A percentile compares a stretch with the other conserved stretches of the same genome.
Conservation (phyloP, 176 grass and related monocot genomes). For the Carex cristatella region DNA sequence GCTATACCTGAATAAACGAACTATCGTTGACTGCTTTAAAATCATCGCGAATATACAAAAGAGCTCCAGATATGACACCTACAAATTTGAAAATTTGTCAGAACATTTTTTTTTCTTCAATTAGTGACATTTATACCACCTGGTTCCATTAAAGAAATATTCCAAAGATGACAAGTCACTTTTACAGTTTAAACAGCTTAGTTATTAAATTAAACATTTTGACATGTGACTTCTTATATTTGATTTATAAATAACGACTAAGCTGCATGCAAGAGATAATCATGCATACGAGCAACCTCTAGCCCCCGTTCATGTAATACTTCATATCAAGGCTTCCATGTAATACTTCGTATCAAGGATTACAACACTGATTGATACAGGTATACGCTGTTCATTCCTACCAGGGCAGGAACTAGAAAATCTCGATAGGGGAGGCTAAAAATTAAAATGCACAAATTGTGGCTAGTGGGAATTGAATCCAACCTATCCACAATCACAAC, state of each 20-base stretch:
- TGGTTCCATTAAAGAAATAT: not conserved
- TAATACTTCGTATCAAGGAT: not conserved
- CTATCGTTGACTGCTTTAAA: conserved; percentile 65
- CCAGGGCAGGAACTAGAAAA: no score
- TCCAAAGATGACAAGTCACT: not conserved
- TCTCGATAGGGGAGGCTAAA: no score
- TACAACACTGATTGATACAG: not conserved
- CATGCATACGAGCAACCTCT: not conserved
- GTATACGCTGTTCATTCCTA: not conserved
- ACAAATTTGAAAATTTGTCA: conserved; percentile 16
- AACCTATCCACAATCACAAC: no score
- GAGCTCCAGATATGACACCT: conserved; percentile 97
- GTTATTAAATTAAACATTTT: not conserved
- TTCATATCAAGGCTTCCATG: not conserved
- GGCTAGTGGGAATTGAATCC: no score
- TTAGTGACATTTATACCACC: not conserved
- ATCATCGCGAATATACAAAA: conserved; percentile 89
- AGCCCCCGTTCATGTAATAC: not conserved
- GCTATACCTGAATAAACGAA: conserved; percentile 70
- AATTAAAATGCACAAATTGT: no score
- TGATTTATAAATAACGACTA: not conserved
- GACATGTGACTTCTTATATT: not conserved
- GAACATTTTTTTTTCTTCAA: not conserved
- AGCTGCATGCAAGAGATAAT: not conserved
- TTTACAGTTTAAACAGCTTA: not conserved